Base-by-base conservation (phyloP, 495 filamentous ascomycete species). In the Tuber indicum region DNA sequence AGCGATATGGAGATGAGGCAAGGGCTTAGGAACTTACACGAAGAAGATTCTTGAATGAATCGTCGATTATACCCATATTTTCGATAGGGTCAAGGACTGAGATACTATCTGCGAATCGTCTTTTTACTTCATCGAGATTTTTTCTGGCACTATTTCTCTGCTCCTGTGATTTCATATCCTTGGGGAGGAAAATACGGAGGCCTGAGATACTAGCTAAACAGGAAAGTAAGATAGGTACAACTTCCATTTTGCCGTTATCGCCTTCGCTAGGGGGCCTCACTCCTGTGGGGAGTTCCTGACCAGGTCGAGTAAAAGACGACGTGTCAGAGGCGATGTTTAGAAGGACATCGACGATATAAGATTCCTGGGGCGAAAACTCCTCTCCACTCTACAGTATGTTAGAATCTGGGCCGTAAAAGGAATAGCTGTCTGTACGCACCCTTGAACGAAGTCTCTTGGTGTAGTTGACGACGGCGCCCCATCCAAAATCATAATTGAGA, bases 101-200 rank as follows among this genome's bases (percentile, higher is more conserved):
- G 73, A 98, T 85, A 3, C 96, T 96, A 84, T 98, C 96, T n/a
- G 93, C 92, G 85, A 99, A 97, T 49, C 96, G 90, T 77, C 88
- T 89, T 79, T 91, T 87, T 7, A 95, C 90, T 82, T 98, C 94
- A 45, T 89, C 88, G 42, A 98, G 80, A 16, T 88, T 82, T 80
- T 91, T 92, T 39, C 90, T 90, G 46, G 92, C 89, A 0, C 81
- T 86, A 41, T 92, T 91, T 45, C 90, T 87, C 52, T 92, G 86
- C 44, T 92, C 88, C 23, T 85, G 81, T 6, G 87, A 87, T 47
- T 87, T 86, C 45, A 94, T 84, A 78, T 97, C 91, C 72, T 91
- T 89, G 0, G 95, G 92, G 66, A 97, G 85, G 86, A 92, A 92
- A 12, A 98, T 86, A 1, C 94, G 88, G 10, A 97, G 83, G 78